phyloP scores from a whole-genome alignment of 768 basidiomycete genomes.

The Termitomyces sp. region DNA sequence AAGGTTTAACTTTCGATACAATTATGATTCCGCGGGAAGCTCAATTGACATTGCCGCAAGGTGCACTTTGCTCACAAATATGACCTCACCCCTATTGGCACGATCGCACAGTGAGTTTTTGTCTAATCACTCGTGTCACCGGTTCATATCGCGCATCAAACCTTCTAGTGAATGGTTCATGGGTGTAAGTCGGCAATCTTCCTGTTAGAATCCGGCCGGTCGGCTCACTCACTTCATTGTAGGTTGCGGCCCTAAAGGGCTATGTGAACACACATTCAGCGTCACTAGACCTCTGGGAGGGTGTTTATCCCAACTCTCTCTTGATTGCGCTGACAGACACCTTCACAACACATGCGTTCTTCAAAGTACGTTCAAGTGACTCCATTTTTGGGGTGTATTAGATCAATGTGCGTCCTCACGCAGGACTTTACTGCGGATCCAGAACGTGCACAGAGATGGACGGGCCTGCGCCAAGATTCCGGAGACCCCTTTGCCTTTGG shows the following conservation, averaged over 20 bases:
- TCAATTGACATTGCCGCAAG: slow-evolving; percentile 33
- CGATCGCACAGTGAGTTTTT: slow-evolving; percentile 80
- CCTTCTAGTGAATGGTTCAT: slow-evolving; percentile 81
- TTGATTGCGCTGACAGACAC: slow-evolving; percentile 92
- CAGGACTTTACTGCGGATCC: slow-evolving; percentile 58
- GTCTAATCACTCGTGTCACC: slow-evolving; percentile 1
- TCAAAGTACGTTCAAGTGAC: slow-evolving; percentile 45
- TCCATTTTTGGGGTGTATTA: not conserved
- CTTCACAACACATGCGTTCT: slow-evolving; percentile 85
- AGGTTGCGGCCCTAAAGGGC: slow-evolving; percentile 83
- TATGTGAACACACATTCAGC: slow-evolving; percentile 72
- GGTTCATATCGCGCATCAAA: not conserved
- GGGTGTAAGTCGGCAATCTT: slow-evolving; percentile 52
- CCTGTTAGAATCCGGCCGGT: not conserved
- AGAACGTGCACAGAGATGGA: not conserved
- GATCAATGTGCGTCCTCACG: not conserved
- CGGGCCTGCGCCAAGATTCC: slow-evolving; percentile 64
- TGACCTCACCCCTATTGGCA: slow-evolving; percentile 64
- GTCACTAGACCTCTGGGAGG: slow-evolving; percentile 87
- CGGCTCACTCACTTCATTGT: slow-evolving; percentile 6
- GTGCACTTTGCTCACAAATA: slow-evolving; percentile 83
- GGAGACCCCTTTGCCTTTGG: slow-evolving; percentile 88
- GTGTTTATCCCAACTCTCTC: slow-evolving; percentile 54
- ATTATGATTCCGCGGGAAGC: slow-evolving; percentile 2
- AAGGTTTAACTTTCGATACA: slow-evolving; percentile 14